phyloP scores from a whole-genome alignment of 2,329 filamentous ascomycete genomes.

The Neofusicoccum sp. region DNA sequence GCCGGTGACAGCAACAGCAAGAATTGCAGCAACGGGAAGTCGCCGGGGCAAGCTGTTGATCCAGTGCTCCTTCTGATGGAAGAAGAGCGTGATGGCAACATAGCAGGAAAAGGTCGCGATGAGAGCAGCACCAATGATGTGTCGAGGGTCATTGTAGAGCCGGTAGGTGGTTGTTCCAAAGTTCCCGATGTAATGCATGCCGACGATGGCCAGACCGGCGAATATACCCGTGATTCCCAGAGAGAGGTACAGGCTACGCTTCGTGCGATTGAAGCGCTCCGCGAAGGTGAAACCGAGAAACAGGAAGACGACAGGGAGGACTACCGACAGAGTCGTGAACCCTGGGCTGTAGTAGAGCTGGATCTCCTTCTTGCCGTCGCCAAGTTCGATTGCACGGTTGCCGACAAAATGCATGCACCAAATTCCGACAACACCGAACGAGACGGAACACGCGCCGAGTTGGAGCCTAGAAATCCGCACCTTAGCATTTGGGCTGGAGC shows the following conservation, averaged over 20 bases:
- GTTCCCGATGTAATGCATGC: conserved; percentile 89
- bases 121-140: conserved; percentile 66
- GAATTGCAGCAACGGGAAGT: conserved; percentile 61
- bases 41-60: conserved; percentile 77
- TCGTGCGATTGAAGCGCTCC: conserved; percentile 41
- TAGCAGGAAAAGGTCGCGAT: conserved; percentile 73
- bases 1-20: conserved; percentile 73
- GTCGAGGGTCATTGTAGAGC: conserved; percentile 58
- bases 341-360: conserved; percentile 72
- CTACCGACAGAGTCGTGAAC: conserved; percentile 74
- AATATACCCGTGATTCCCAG: conserved; percentile 62
- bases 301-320: conserved; percentile 74
- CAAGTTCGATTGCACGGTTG: conserved; percentile 74
- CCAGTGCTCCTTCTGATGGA: conserved; percentile 73
- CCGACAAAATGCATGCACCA: conserved; percentile 74
- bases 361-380: conserved; percentile 56
- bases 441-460: conserved; percentile 40
- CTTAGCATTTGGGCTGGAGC: conserved; percentile 1
- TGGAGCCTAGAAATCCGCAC: conserved; percentile 37
- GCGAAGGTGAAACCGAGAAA: conserved; percentile 69
- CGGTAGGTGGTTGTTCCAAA: conserved; percentile 75
- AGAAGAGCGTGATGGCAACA: conserved; percentile 71
- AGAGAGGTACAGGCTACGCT: conserved; percentile 28
- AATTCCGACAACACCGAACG: conserved; percentile 50
- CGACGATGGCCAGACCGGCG: conserved; percentile 72